These are phyloP conservation scores for Hemileccinum impolitum DNA, from an alignment of 768 basidiomycete genomes.

Conservation along the genomic window DNA sequence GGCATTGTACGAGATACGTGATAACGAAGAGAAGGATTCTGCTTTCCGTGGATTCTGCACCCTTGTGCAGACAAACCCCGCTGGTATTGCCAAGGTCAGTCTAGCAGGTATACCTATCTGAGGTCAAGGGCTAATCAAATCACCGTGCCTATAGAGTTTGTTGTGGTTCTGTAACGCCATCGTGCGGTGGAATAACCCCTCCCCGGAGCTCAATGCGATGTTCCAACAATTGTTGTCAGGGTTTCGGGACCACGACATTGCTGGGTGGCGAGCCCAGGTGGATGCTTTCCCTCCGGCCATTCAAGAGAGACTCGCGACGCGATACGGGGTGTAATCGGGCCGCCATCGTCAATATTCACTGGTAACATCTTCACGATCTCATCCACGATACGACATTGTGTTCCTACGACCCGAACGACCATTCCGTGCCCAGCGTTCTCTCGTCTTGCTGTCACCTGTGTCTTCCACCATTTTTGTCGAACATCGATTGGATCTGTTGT, in stretches of 20 bases:
- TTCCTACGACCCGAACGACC: slow-evolving; percentile 12
- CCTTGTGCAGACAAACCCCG: slow-evolving; percentile 91
- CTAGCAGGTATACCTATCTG: background rate
- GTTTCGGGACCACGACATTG: slow-evolving; percentile 84
- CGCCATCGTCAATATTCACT: background rate
- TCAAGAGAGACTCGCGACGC: slow-evolving; percentile 78
- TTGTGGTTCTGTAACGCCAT: slow-evolving; percentile 99
- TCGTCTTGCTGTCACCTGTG: slow-evolving; percentile 20
- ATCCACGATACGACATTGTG: slow-evolving; percentile 13
- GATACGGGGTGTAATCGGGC: slow-evolving; percentile 73
- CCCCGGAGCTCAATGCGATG: slow-evolving; percentile 88
- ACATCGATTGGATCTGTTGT: slow-evolving; percentile 22
- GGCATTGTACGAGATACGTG: slow-evolving; percentile 95
- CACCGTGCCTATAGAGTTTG: slow-evolving; percentile 57
- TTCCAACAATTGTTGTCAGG: slow-evolving; percentile 87
- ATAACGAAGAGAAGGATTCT: slow-evolving; percentile 99
- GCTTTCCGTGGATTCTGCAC: slow-evolving; percentile 98
- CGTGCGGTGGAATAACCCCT: slow-evolving; percentile 92
- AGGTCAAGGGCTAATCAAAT: slow-evolving; percentile 4
- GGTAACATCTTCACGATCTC: slow-evolving; percentile 14
- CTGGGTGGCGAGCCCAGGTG: slow-evolving; percentile 84
- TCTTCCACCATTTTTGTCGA: slow-evolving; percentile 28
- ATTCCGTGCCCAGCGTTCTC: slow-evolving; percentile 6
- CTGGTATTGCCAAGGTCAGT: slow-evolving; percentile 86
- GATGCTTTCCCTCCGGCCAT: slow-evolving; percentile 83